Base-by-base conservation (phyloP, 2,329 filamentous ascomycete species). In the Escovopsis sp. region DNA sequence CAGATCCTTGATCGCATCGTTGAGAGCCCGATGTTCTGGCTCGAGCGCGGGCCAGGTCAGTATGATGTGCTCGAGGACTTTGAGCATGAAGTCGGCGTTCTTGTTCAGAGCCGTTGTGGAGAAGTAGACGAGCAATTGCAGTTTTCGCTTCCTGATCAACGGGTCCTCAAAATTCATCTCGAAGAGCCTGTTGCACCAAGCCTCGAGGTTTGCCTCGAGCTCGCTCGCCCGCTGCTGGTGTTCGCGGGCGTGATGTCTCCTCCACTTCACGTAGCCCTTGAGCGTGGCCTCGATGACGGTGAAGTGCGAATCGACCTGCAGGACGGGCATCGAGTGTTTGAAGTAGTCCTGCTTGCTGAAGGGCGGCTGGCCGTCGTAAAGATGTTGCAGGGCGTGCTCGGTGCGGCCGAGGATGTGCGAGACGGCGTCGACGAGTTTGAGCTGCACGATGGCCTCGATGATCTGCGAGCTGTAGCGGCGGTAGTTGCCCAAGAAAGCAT, bases 401-500 rank as follows among this genome's bases (percentile, higher is more conserved):
- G 88, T 82, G 52, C 83, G 78, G 12, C 72, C 69, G n/a, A 98
- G 72, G 41, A 96, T 88, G 59, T 95, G 85, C 35, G 79, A 75
- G 49, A 96, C 79, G 1, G 89, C 89, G 47, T 95, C 88, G 40
- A 83, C 75, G 3, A 88, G 78, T 51, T 85, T 83, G 51, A 84
- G 74, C 49, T 84, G 75, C 19, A 93, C 86, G 48, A 96, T 85
- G 12, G 74, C 74, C 61, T 96, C 89, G 43, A 98, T 86, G 26
- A 95, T 75, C 46, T 85, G 81, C 3, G 80, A 79, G 58, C 87
- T 91, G 55, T 94, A 96, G 45, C 91, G 76, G 34, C 91, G 75
- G 59, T 98, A 98, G 56, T 98, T 96, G 4, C 89, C 87, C 10
- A 96, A 72, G 58, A 98, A 98, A 1, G 87, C 86, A 62, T 98